A percentile compares a stretch with the other conserved stretches of the same genome.
Evolutionary conservation across 1,284 basidiomycete genomes (phyloP).

Genomic region (Cryptococcus deneoformans): DNA sequence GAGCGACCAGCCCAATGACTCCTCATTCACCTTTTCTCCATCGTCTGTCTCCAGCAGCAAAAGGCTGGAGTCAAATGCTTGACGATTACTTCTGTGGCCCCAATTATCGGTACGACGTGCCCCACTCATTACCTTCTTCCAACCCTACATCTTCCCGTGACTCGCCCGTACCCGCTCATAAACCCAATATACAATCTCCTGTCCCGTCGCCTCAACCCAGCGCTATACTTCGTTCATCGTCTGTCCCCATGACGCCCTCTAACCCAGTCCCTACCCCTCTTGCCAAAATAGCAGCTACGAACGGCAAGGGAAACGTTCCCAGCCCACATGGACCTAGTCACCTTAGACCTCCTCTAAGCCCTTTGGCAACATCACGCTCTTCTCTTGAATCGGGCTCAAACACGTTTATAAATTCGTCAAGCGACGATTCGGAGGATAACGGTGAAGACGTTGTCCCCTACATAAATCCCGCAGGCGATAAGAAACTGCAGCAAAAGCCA

Average conservation of each 20-base stretch:
- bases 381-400: constrained; percentile 13
- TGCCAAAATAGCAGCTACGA: not conserved
- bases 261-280: constrained; percentile 7
- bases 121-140: constrained; percentile 3
- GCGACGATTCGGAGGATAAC: too few species aligned
- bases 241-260: constrained; percentile 10
- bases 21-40: constrained; percentile 19
- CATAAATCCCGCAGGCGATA: too few species aligned
- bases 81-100: constrained; percentile 40
- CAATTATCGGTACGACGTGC: constrained; percentile 1
- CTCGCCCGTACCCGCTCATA: constrained; percentile 2
- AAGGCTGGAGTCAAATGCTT: constrained; percentile 44
- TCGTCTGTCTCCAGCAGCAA: constrained; percentile 7
- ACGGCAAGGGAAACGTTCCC: not conserved
- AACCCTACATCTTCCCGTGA: constrained; percentile 11
- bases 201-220: constrained; percentile 4
- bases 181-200: not conserved
- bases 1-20: constrained; percentile 13
- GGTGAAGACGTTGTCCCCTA: constrained; percentile 4
- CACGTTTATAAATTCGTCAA: not conserved
- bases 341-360: constrained; percentile 13
- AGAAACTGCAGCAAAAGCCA: not conserved
- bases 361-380: constrained; percentile 20
- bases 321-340: not conserved
- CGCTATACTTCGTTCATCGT: constrained; percentile 10